These are phyloP conservation scores for Buxus sempervirens DNA, from an alignment of 164 flowering plant species.

Conservation along the genomic window DNA sequence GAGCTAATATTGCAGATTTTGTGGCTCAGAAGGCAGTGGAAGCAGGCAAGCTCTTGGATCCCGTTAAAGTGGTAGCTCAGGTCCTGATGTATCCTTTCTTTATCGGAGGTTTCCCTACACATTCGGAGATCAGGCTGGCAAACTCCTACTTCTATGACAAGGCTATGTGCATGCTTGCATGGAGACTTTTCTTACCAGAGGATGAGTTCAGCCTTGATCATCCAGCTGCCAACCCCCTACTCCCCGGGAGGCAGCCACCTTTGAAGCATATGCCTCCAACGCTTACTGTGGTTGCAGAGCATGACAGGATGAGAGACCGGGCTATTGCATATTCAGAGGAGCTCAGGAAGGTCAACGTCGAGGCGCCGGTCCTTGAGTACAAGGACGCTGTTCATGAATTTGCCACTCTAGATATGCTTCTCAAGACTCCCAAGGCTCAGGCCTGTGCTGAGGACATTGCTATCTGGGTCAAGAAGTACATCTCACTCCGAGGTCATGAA, in stretches of 20 bases:
- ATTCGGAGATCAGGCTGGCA: constrained; percentile 63
- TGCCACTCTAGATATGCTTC: constrained; percentile 73
- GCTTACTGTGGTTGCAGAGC: constrained; percentile 69
- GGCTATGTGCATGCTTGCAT: constrained; percentile 60
- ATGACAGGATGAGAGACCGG: constrained; percentile 78
- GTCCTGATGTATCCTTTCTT: constrained; percentile 74
- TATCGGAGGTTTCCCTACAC: constrained; percentile 65
- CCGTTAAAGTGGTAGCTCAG: constrained; percentile 76
- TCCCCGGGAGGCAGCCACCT: constrained; percentile 51
- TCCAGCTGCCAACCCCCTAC: constrained; percentile 68
- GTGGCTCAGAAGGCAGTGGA: constrained; percentile 65
- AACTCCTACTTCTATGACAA: constrained; percentile 79
- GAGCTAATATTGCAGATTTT: constrained; percentile 69
- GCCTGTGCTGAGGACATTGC: constrained; percentile 76
- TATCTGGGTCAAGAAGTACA: constrained; percentile 76
- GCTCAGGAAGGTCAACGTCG: constrained; percentile 70
- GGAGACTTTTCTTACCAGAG: constrained; percentile 68
- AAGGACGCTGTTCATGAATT: constrained; percentile 68
- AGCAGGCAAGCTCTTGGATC: constrained; percentile 56
- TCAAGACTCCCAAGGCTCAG: constrained; percentile 68
- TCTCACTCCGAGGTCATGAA: constrained; percentile 70
- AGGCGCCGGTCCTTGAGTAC: constrained; percentile 72
- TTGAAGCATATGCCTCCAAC: constrained; percentile 71
- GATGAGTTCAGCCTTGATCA: constrained; percentile 63
- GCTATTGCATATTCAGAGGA: constrained; percentile 77